Evolutionary conservation across 2,329 filamentous ascomycete genomes (phyloP).

Genomic region (Colletotrichum nymphaeae): DNA sequence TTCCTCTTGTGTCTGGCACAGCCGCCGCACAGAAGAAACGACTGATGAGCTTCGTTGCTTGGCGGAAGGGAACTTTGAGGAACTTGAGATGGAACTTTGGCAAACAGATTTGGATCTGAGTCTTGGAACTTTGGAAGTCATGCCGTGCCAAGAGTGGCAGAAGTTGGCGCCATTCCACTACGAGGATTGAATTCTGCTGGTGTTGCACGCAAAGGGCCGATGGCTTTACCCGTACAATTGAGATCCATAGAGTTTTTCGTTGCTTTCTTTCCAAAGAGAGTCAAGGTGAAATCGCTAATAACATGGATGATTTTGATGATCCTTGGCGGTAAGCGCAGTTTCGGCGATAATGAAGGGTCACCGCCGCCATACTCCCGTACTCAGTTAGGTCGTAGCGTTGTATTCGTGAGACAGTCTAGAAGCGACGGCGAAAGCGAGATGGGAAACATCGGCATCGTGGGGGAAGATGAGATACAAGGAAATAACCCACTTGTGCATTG

Average conservation of each 20-base stretch:
- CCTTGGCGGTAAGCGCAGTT: conserved; percentile 8
- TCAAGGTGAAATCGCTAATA: background rate
- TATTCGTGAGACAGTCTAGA: conserved; percentile 9
- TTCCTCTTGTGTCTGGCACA: background rate
- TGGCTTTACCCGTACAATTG: background rate
- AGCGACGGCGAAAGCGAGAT: background rate
- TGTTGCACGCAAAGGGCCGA: conserved; percentile 1
- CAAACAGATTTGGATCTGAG: no score
- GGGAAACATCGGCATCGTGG: background rate
- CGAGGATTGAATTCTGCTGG: conserved; percentile 25
- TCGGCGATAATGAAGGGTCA: background rate
- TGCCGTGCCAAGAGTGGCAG: background rate
- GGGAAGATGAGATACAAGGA: background rate
- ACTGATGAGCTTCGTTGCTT: background rate
- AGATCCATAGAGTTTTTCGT: background rate
- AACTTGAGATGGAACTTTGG: background rate
- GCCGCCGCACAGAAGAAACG: background rate
- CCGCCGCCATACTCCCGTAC: background rate
- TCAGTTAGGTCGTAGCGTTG: background rate
- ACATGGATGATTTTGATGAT: background rate
- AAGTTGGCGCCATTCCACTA: background rate
- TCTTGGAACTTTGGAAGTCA: background rate
- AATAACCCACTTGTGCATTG: background rate
- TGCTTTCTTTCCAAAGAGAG: background rate
- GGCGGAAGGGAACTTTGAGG: background rate